Percentiles rank a stretch among this genome's conserved stretches.
These are phyloP conservation scores for Oryza coarctata DNA, from an alignment of 176 grass and related monocot species.

Conservation along the genomic window DNA sequence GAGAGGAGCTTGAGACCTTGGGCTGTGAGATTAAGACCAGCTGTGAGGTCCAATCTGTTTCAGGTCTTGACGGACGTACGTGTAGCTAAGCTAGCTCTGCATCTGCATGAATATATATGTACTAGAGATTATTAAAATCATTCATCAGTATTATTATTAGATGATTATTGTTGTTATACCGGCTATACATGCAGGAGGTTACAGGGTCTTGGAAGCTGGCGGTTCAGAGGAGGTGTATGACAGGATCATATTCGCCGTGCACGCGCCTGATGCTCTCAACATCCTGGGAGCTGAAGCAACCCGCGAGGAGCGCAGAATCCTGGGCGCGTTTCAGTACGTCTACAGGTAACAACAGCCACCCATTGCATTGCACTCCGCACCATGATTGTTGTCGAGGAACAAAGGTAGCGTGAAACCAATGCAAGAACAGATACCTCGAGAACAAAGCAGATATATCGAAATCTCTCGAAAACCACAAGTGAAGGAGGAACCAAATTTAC, in stretches of 20 bases:
- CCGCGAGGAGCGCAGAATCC: not conserved
- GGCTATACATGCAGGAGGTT: not conserved
- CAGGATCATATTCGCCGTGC: not conserved
- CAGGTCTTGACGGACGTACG: conserved; percentile 54
- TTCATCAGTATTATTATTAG: too few relatives aligned
- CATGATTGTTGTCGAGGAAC: too few relatives aligned
- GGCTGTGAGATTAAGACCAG: conserved; percentile 68
- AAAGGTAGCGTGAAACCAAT: too few relatives aligned
- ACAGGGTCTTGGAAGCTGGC: not conserved
- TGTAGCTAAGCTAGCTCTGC: too few relatives aligned
- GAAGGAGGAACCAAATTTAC: too few relatives aligned
- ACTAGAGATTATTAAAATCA: too few relatives aligned
- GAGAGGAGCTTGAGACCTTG: conserved; percentile 67
- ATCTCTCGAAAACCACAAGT: too few relatives aligned
- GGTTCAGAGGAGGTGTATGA: not conserved
- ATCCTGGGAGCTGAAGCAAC: not conserved
- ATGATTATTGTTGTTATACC: too few relatives aligned
- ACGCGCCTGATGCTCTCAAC: not conserved
- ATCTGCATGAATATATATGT: too few relatives aligned
- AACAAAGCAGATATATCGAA: too few relatives aligned
- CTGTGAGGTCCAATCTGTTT: conserved; percentile 57
- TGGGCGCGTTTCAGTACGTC: not conserved
- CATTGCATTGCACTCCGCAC: too few relatives aligned
- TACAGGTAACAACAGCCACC: not conserved
- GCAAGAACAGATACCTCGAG: too few relatives aligned